These are phyloP conservation scores for Elsinoe necatrix DNA, from an alignment of 2,329 filamentous ascomycete species.

Conservation along the genomic window DNA sequence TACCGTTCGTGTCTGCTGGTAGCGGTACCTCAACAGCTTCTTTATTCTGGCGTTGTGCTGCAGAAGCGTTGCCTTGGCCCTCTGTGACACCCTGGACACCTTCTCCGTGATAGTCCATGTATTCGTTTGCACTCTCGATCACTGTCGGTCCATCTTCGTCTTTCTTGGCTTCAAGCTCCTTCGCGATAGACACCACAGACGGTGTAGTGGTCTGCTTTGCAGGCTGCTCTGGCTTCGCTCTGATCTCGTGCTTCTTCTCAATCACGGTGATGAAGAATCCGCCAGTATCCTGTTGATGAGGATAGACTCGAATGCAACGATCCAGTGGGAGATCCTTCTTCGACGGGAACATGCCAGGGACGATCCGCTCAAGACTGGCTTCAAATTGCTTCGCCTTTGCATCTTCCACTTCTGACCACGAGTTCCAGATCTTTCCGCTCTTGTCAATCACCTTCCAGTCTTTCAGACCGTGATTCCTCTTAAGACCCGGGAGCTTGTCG, in stretches of 20 bases:
- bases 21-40: conserved; percentile 14
- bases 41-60: conserved; percentile 23
- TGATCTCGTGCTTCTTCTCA: conserved; percentile 83
- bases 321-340: conserved; percentile 64
- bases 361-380: conserved; percentile 59
- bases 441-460: conserved; percentile 92
- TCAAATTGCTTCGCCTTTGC: conserved; percentile 48
- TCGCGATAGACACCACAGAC: conserved; percentile 28
- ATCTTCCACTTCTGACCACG: conserved; percentile 72
- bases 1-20: conserved; percentile 1
- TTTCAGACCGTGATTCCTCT: conserved; percentile 67
- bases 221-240: conserved; percentile 60
- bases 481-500: conserved; percentile 65
- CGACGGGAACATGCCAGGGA: conserved; percentile 72
- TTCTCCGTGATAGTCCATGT: conserved; percentile 12
- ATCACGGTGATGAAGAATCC: conserved; percentile 96
- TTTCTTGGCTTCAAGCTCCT: conserved; percentile 32
- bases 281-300: conserved; percentile 90
- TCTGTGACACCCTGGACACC: not conserved
- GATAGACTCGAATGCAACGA: conserved; percentile 87
- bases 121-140: conserved; percentile 26
- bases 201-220: conserved; percentile 31
- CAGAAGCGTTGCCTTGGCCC: conserved; percentile 20
- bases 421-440: conserved; percentile 66
- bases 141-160: conserved; percentile 25